Evolutionary conservation across 148 eudicot species (phyloP), one percentile per base, ranked within the genome.

Genomic region (Nyssa sinensis): DNA sequence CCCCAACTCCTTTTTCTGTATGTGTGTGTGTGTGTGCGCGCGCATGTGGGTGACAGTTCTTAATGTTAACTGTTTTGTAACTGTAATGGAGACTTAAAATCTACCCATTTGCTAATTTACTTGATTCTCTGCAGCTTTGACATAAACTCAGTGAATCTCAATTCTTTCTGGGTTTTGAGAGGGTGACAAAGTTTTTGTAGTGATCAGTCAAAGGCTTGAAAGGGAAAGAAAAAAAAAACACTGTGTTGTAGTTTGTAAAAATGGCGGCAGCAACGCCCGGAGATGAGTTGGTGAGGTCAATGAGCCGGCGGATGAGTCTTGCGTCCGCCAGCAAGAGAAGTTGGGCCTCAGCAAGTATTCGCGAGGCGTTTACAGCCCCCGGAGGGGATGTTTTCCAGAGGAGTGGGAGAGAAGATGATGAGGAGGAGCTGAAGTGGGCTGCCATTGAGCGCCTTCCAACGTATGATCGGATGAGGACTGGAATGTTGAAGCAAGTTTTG

Each of bases 401-500:
- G 49, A 83, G 85, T 63, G 72, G 69, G 33, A 84, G 83, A 37
- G 78, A 70, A 1, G 74, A 86, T 19, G 89, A 86, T 31, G 86
- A 86, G 49, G 83, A 86, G 21, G 85, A 86, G 61, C 83, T 86
- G 13, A 74, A 37, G 70, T 83, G 89, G 87, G 89, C 89, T 12
- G 89, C 89, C 10, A 77, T 86, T 13, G 89, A 86, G 49, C 71
- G 87, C 37, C 84, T 86, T 12, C 89, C 89, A 3, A 86, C 89
- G 5, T 84, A 70, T 44, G 80, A 81, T 27, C 69, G 87, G 58
- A 60, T 86, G 39, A 83, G 71, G 64, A 81, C 66, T 17, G 89
- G 89, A 23, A 66, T 86, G 10, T 12, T 86, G 70, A 77, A 70
- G 35, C 78, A 81, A 66, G 83, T 81, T 64, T 66, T 77, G 59